Conservation (phyloP, 345 rosid genomes). For the Ceriops decandra region DNA sequence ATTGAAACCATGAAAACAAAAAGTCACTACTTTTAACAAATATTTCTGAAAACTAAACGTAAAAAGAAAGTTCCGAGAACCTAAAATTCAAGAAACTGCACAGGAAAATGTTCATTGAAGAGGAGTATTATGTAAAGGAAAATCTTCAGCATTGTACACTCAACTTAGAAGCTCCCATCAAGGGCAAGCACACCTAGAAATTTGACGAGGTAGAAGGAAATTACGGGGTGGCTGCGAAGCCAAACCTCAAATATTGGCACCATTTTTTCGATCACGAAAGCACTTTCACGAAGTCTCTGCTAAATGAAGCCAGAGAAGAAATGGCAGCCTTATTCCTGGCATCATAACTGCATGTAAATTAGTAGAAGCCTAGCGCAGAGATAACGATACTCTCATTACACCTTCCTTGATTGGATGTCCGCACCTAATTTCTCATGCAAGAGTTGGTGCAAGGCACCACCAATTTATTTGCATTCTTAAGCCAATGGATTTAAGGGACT, state of each 20-base stretch:
- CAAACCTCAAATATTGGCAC: not conserved
- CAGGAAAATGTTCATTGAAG: not conserved
- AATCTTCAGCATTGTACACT: not conserved
- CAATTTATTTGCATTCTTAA: too few species aligned
- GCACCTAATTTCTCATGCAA: too few species aligned
- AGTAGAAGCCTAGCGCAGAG: not conserved
- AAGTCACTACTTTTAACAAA: not conserved
- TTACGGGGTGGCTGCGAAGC: not conserved
- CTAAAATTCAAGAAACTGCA: not conserved
- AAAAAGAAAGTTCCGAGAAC: not conserved
- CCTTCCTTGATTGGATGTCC: too few species aligned
- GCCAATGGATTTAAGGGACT: too few species aligned
- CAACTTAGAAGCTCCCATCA: not conserved
- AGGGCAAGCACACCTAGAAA: not conserved
- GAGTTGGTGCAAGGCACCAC: too few species aligned
- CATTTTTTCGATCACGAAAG: not conserved
- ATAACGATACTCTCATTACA: too few species aligned
- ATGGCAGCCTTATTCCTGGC: not conserved
- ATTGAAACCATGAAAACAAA: slow-evolving; percentile 12
- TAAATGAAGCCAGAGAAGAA: not conserved
- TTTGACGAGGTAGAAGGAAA: too few species aligned
- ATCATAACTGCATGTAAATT: not conserved
- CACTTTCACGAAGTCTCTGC: not conserved
- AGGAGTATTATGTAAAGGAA: not conserved
- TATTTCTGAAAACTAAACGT: not conserved